Percentiles rank a stretch among this genome's conserved stretches.
Evolutionary conservation across 148 eudicot species (phyloP).

Genomic region (Chenopodium suecicum): DNA sequence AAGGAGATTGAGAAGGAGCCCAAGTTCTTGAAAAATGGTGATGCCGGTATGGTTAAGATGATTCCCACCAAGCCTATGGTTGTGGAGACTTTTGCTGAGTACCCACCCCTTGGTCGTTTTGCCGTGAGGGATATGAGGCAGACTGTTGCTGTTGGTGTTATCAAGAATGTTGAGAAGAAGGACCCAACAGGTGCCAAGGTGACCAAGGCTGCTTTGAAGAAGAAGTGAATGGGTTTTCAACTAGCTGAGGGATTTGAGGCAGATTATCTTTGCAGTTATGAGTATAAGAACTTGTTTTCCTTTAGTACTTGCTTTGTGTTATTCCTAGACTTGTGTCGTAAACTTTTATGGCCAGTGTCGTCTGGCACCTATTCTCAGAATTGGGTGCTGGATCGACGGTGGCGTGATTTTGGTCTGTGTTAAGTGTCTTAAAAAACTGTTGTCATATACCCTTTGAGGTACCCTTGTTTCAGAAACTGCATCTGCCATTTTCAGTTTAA

Average conservation of each 20-base stretch:
- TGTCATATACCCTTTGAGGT: background rate
- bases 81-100: constrained; percentile 45
- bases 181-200: constrained; percentile 51
- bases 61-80: constrained; percentile 55
- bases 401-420: constrained; percentile 8
- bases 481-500: background rate
- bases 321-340: constrained; percentile 2
- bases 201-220: constrained; percentile 49
- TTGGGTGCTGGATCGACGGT: constrained; percentile 46
- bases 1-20: constrained; percentile 52
- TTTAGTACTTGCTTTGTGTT: constrained; percentile 8
- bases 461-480: background rate
- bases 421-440: background rate
- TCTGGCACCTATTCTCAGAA: constrained; percentile 33
- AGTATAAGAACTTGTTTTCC: constrained; percentile 3
- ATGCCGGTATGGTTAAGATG: constrained; percentile 50
- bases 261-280: background rate
- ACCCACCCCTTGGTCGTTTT: constrained; percentile 48
- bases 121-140: constrained; percentile 54
- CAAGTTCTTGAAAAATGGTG: constrained; percentile 49
- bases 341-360: background rate
- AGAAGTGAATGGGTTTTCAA: constrained; percentile 19
- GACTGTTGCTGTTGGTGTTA: constrained; percentile 50
- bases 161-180: constrained; percentile 54
- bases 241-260: background rate